Percentiles rank a stretch among this genome's conserved stretches.
Conservation (phyloP, 495 filamentous ascomycete species). For the Podospora anserina region DNA sequence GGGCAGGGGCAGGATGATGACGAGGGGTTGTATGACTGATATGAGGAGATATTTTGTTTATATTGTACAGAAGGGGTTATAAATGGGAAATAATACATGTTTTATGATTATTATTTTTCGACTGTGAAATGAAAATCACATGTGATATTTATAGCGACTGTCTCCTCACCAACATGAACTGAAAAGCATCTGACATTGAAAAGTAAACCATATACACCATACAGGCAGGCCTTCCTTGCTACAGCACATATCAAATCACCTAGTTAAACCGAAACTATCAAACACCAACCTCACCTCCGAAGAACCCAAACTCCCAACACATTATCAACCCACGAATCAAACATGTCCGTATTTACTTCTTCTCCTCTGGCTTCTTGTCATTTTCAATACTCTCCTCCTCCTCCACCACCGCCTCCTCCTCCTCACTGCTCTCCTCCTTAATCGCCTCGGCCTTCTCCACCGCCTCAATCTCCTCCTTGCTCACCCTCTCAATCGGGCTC, state of each 20-base stretch:
- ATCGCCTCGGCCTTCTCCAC: conserved; percentile 40
- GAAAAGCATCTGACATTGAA: no score
- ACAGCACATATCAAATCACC: no score
- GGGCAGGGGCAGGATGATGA: conserved; percentile 25
- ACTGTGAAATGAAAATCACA: no score
- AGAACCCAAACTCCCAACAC: neutral
- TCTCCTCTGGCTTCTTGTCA: neutral
- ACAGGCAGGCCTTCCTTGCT: no score
- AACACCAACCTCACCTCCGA: no score
- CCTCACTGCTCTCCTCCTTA: conserved; percentile 29
- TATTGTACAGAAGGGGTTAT: neutral
- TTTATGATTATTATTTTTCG: no score
- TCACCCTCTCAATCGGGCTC: conserved; percentile 27
- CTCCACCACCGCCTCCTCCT: conserved; percentile 6
- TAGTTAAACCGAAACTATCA: no score
- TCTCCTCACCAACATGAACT: no score
- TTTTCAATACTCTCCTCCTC: neutral
- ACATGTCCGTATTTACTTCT: neutral
- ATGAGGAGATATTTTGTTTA: neutral
- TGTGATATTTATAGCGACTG: no score
- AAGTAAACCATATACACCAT: no score
- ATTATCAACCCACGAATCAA: neutral
- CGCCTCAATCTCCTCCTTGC: conserved; percentile 38
- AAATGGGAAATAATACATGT: conserved; percentile 1
- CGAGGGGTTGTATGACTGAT: conserved; percentile 36